Evolutionary conservation across 2,329 filamentous ascomycete genomes (phyloP).

Genomic region (Sporothrix variecibatus): DNA sequence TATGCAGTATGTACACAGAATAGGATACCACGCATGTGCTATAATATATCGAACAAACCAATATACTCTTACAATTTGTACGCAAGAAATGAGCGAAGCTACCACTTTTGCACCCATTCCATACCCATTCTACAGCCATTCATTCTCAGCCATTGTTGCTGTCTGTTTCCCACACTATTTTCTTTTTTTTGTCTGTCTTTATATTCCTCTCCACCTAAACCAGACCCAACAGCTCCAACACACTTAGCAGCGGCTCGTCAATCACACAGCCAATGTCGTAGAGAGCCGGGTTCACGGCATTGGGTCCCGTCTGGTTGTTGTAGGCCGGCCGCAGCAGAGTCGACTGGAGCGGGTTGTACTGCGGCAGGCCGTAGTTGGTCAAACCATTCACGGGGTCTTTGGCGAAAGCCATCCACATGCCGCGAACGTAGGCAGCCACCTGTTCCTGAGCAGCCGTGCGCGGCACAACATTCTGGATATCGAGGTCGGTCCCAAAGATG

Average conservation of each 20-base stretch:
- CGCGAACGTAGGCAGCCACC: constrained; percentile 43
- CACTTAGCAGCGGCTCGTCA: background rate
- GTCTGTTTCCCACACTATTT: background rate
- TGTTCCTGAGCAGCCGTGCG: constrained; percentile 37
- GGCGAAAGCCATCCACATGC: constrained; percentile 46
- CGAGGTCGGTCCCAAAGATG: constrained; percentile 46
- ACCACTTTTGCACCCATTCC: no score
- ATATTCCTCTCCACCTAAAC: background rate
- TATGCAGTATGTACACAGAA: no score
- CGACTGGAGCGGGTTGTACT: constrained; percentile 35
- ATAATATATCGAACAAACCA: no score
- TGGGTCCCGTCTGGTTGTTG: constrained; percentile 30
- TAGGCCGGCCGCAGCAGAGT: constrained; percentile 36
- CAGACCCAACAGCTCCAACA: background rate
- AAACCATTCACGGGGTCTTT: constrained; percentile 42
- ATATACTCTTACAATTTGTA: no score
- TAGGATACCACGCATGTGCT: no score
- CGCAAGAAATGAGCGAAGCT: no score
- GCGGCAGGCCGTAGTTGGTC: constrained; percentile 42
- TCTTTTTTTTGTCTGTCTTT: background rate
- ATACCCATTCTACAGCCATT: no score
- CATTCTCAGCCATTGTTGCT: no score
- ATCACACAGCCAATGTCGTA: constrained; percentile 7
- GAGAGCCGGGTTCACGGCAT: background rate
- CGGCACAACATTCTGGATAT: constrained; percentile 39